Evolutionary conservation across 202 grass and related monocot genomes (phyloP).

Genomic region (Thinopyrum obtusiflorum): DNA sequence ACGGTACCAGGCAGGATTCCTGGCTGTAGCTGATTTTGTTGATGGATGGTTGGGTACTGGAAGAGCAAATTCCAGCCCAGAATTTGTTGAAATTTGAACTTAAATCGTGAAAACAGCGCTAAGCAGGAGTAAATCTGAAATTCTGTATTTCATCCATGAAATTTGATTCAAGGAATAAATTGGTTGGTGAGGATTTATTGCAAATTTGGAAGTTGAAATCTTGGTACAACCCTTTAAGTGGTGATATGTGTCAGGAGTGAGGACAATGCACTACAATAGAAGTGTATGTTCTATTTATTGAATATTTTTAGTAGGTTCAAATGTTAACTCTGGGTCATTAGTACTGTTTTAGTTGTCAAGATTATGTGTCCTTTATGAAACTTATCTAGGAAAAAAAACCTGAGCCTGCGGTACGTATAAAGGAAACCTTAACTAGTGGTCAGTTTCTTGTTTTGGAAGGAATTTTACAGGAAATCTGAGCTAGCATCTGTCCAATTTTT

Average conservation of each 20-base stretch:
- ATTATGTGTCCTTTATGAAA: not conserved
- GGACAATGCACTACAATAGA: not conserved
- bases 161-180: not conserved
- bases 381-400: not conserved
- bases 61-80: too few species aligned
- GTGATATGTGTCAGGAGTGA: not conserved
- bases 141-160: not conserved
- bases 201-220: not conserved
- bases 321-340: too few species aligned
- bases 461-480: not conserved
- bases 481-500: not conserved
- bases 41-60: too few species aligned
- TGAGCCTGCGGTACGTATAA: not conserved
- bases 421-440: not conserved
- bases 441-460: not conserved
- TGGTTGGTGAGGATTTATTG: not conserved
- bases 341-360: not conserved
- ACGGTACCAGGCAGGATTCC: too few species aligned
- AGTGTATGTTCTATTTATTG: not conserved
- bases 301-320: not conserved
- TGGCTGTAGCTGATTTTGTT: too few species aligned
- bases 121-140: not conserved
- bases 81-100: too few species aligned
- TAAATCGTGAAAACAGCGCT: not conserved
- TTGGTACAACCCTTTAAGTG: not conserved